A percentile compares a stretch with the other conserved stretches of the same genome.
Evolutionary conservation across 805 yeast species (phyloP).

Genomic region (Candida ulmi): DNA sequence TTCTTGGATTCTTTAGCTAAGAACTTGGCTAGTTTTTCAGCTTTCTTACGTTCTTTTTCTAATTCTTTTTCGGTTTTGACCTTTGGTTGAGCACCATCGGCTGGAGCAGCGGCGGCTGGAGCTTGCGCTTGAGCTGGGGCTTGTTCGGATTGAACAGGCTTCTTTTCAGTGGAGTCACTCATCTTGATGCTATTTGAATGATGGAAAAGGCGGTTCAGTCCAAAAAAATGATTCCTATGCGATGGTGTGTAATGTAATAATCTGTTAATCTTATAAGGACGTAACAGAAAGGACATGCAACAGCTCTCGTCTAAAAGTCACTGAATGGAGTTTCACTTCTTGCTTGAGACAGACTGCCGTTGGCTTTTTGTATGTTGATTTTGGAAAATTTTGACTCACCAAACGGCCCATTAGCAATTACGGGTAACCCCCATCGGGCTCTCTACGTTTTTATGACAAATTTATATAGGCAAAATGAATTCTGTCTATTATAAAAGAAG

Average conservation of each 20-base stretch:
- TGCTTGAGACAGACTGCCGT: not conserved
- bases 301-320: slow-evolving; percentile 1
- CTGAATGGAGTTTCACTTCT: too few species aligned
- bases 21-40: slow-evolving; percentile 83
- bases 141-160: not conserved
- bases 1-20: slow-evolving; percentile 78
- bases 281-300: slow-evolving; percentile 11
- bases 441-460: not conserved
- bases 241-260: slow-evolving; percentile 2
- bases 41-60: slow-evolving; percentile 83
- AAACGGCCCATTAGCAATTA: too few species aligned
- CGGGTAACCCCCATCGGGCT: not conserved
- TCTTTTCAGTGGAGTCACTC: slow-evolving; percentile 10
- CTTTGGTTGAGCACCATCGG: slow-evolving; percentile 28
- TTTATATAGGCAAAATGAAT: not conserved
- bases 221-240: not conserved
- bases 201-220: not conserved
- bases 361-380: not conserved
- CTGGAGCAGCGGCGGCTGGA: slow-evolving; percentile 6
- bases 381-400: slow-evolving; percentile 1
- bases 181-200: slow-evolving; percentile 2
- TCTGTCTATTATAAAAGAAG: not conserved
- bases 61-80: slow-evolving; percentile 74
- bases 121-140: slow-evolving; percentile 7
- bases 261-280: slow-evolving; percentile 2